These are phyloP conservation scores for Syzygium grande DNA, from an alignment of 345 rosid genomes.

Conservation along the genomic window DNA sequence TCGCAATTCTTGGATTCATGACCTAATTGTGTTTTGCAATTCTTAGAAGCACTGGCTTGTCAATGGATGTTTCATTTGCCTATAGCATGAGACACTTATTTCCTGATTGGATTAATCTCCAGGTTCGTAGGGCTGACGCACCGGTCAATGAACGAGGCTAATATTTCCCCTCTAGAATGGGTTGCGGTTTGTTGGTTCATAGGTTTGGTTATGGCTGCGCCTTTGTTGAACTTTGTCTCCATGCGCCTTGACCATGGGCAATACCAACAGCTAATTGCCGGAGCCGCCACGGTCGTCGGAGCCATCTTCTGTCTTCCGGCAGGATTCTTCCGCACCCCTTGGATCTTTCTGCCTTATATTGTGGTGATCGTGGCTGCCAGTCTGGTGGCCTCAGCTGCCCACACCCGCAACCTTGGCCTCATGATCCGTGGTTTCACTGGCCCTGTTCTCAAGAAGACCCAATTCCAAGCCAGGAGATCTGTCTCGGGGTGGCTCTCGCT, in stretches of 20 bases:
- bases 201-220: conserved; percentile 32
- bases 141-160: conserved; percentile 8
- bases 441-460: conserved; percentile 7
- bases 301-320: conserved; percentile 47
- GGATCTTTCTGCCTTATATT: conserved; percentile 47
- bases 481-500: conserved; percentile 54
- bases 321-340: conserved; percentile 39
- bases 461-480: conserved; percentile 21
- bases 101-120: conserved; percentile 2
- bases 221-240: conserved; percentile 23
- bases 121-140: conserved; percentile 33
- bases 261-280: conserved; percentile 24
- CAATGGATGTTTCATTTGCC: neutral
- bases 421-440: conserved; percentile 38
- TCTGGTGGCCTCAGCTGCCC: conserved; percentile 32
- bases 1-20: neutral
- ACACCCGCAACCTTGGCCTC: conserved; percentile 46
- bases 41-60: neutral
- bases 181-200: conserved; percentile 51
- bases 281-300: conserved; percentile 39
- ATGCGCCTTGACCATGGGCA: conserved; percentile 31
- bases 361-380: conserved; percentile 22
- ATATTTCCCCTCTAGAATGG: conserved; percentile 50
- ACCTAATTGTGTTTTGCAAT: neutral
- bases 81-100: neutral